Evolutionary conservation across 1,284 basidiomycete species (phyloP).

Genomic region (Hypsizygus ulmarius): DNA sequence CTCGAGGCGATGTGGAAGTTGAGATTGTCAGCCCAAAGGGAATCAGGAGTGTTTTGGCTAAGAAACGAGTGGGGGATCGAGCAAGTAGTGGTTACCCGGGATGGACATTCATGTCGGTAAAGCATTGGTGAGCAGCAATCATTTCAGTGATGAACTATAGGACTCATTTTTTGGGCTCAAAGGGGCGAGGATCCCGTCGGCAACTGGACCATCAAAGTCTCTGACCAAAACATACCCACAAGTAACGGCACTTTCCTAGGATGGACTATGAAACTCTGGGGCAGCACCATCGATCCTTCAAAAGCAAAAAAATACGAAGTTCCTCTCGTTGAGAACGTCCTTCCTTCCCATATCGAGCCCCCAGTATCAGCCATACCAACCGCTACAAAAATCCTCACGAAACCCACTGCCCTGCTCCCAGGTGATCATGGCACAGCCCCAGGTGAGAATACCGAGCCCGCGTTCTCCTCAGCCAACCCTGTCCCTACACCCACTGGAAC

Average conservation of each 20-base stretch:
- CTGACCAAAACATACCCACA: constrained; percentile 62
- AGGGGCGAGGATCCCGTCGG: constrained; percentile 96
- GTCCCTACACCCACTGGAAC: constrained; percentile 32
- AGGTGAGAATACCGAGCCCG: constrained; percentile 68
- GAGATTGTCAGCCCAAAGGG: constrained; percentile 86
- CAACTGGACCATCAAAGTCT: constrained; percentile 86
- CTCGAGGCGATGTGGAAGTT: constrained; percentile 92
- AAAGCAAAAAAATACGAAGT: constrained; percentile 68
- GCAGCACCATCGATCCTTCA: constrained; percentile 76
- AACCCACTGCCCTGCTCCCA: constrained; percentile 89
- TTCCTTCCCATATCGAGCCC: constrained; percentile 49
- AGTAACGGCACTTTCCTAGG: constrained; percentile 81
- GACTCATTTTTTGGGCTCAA: constrained; percentile 19
- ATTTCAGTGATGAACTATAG: background rate
- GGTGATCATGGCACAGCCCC: constrained; percentile 73
- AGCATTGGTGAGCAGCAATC: constrained; percentile 80
- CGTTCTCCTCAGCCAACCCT: constrained; percentile 45
- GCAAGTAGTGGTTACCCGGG: constrained; percentile 78
- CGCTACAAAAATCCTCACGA: constrained; percentile 64
- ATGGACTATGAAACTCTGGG: constrained; percentile 95
- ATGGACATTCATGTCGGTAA: constrained; percentile 98
- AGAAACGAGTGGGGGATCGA: constrained; percentile 67
- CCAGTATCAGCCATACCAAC: constrained; percentile 34
- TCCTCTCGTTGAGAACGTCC: constrained; percentile 50
- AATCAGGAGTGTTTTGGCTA: constrained; percentile 82